Evolutionary conservation across 2,329 filamentous ascomycete species (phyloP).

Genomic region (Aureobasidium vineae): DNA sequence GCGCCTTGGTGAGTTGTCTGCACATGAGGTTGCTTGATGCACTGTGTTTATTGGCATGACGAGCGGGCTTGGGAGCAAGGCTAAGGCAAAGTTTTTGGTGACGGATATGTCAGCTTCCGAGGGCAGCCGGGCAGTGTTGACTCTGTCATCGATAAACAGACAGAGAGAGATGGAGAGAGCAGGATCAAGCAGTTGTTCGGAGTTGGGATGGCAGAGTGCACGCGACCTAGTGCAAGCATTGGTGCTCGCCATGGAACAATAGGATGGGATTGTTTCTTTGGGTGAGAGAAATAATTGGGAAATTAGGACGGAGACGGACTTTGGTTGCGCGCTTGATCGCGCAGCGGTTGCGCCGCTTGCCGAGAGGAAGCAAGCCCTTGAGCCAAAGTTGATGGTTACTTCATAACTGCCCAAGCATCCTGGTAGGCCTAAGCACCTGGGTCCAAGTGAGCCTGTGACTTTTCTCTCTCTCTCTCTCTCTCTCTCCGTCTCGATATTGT

Average conservation of each 20-base stretch:
- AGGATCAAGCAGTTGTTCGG: neutral
- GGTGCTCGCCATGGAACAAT: neutral
- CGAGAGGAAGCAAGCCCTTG: neutral
- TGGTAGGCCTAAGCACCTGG: constrained; percentile 4
- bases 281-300: neutral
- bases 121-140: constrained; percentile 6
- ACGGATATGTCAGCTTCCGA: constrained; percentile 22
- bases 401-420: constrained; percentile 9
- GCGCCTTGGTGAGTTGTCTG: neutral
- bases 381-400: constrained; percentile 22
- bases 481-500: neutral
- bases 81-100: constrained; percentile 5
- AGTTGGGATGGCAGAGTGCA: neutral
- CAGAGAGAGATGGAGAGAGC: neutral
- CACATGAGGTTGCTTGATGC: constrained; percentile 8
- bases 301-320: constrained; percentile 9
- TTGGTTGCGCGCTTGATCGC: neutral
- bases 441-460: constrained; percentile 4
- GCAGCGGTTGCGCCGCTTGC: constrained; percentile 12
- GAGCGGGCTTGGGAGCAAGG: constrained; percentile 21
- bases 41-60: constrained; percentile 17
- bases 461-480: constrained; percentile 1
- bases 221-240: neutral
- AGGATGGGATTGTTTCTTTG: neutral
- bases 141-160: neutral